A percentile compares a stretch with the other conserved stretches of the same genome.
Conservation (phyloP, 768 basidiomycete species). For the Termitomyces sp. region DNA sequence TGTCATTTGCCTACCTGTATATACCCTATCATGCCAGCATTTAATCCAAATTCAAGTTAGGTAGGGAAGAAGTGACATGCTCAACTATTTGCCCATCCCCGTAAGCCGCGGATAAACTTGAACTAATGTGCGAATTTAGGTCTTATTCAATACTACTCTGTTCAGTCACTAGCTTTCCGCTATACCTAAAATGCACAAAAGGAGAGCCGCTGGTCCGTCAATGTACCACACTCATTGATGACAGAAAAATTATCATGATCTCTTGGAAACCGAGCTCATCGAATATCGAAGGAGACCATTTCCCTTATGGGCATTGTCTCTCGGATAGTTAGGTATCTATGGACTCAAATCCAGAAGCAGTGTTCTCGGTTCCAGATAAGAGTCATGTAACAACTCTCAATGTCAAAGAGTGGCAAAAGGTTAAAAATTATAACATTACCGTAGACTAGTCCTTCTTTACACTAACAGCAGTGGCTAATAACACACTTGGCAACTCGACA, state of each 20-base stretch:
- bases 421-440: slow-evolving; percentile 2
- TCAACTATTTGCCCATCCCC: background rate
- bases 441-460: slow-evolving; percentile 44
- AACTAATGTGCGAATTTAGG: background rate
- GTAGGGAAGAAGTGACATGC: slow-evolving; percentile 1
- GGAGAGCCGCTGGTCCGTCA: background rate
- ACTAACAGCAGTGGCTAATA: slow-evolving; percentile 54
- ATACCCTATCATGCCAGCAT: slow-evolving; percentile 5
- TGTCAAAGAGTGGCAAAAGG: background rate
- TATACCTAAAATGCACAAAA: background rate
- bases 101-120: background rate
- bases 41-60: slow-evolving; percentile 1
- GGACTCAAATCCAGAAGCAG: background rate
- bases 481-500: slow-evolving; percentile 65
- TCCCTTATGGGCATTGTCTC: background rate
- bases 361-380: background rate
- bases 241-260: background rate
- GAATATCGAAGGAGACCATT: background rate
- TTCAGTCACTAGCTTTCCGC: background rate
- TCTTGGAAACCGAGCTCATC: background rate
- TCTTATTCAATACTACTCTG: background rate
- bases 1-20: slow-evolving; percentile 3
- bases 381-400: background rate
- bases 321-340: background rate
- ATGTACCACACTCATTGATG: background rate